Evolutionary conservation across 208 protist species (phyloP), one percentile per base, ranked within the genome.

Genomic region (Borovskyia barvae): DNA sequence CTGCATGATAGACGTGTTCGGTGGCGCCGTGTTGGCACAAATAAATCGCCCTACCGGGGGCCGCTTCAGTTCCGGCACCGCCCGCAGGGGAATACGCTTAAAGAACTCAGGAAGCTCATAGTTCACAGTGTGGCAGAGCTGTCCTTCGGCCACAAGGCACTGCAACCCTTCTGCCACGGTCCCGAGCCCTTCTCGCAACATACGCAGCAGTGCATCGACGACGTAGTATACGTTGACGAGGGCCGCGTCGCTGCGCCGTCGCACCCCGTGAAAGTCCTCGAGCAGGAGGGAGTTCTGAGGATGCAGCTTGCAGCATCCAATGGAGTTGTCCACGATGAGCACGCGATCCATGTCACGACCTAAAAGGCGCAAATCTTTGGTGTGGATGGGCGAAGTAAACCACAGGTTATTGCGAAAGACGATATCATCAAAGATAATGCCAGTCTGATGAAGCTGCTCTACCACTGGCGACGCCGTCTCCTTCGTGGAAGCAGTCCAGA

Each of bases 401-500:
- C 92, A 97, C 36, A 83, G n/a, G 40, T 80, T 67, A 56, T 82
- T 90, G 52, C 92, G 82, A 72, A 80, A 95, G 37, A 97, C 86
- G 45, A 93, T 63, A 54, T 95, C 83, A 72, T 94, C 87, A 51
- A 97, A 95, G 46, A 94, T 82, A 41, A 66, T 26, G 26, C 87
- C 84, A 20, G 72, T 79, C 51, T 68, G 53, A 50, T 89, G 76
- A 37, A 97, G 70, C 61, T 92, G 88, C 52, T 86, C 61, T 52
- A 95, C 83, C 49, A 97, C 90, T 8, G 78, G 82, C 30, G 62
- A 54, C 15, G 85, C 92, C 32, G 90, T 95, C 50, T 90, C 85
- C 59, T 94, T 88, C 20, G 90, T 97, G 7, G 87, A 95, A 2
- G 92, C 92, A 7, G 92, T 97, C 90, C 92, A 97, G 50, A 97